Evolutionary conservation across 768 basidiomycete species (phyloP).

Genomic region (Clitopilus passeckerianus): DNA sequence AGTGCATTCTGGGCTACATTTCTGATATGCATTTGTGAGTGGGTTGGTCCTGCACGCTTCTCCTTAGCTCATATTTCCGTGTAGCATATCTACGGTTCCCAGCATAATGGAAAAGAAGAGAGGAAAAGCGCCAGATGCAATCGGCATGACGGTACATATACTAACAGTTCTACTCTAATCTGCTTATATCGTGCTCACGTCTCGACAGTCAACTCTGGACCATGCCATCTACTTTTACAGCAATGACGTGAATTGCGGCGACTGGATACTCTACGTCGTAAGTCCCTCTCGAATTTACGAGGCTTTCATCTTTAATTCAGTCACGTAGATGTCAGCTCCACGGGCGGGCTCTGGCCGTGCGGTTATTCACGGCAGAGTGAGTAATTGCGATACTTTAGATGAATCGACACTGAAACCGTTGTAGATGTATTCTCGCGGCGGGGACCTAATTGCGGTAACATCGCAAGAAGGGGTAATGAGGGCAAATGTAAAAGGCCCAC

Average conservation of each 20-base stretch:
- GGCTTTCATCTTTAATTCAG: background rate
- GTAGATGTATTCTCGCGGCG: slow-evolving; percentile 66
- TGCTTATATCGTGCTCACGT: slow-evolving; percentile 1
- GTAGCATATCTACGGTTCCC: slow-evolving; percentile 52
- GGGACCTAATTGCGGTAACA: slow-evolving; percentile 66
- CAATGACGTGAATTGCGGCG: slow-evolving; percentile 70
- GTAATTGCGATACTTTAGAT: slow-evolving; percentile 14
- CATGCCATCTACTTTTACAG: slow-evolving; percentile 81
- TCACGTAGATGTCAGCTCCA: slow-evolving; percentile 55
- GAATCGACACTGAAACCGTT: background rate
- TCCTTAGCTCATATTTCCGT: slow-evolving; percentile 4
- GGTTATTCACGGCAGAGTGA: slow-evolving; percentile 66
- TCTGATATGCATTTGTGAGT: slow-evolving; percentile 78
- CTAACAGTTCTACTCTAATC: background rate
- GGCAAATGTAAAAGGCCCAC: slow-evolving; percentile 44
- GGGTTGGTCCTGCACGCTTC: background rate
- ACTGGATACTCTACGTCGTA: slow-evolving; percentile 79
- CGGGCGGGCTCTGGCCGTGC: slow-evolving; percentile 62
- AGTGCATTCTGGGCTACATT: slow-evolving; percentile 79
- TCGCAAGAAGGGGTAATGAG: slow-evolving; percentile 80
- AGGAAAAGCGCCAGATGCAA: slow-evolving; percentile 41
- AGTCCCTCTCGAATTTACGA: slow-evolving; percentile 15
- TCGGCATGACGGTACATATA: slow-evolving; percentile 58
- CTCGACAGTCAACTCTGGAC: slow-evolving; percentile 61
- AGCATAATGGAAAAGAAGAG: slow-evolving; percentile 51